A percentile compares a stretch with the other conserved stretches of the same genome.
Conservation (phyloP, 345 rosid species). For the Eucalyptus virginea region DNA sequence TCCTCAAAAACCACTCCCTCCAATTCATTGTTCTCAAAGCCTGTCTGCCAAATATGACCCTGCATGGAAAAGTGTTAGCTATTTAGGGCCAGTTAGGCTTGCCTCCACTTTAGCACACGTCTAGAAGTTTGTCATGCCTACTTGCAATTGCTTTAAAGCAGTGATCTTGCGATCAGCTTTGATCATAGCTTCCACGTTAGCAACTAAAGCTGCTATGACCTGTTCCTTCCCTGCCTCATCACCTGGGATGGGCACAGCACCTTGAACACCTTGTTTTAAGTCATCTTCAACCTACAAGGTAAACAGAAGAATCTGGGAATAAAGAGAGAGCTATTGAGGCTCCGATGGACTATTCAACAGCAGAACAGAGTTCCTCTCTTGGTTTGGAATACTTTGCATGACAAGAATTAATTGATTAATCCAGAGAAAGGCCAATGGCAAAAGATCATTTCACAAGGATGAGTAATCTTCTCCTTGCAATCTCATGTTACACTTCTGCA, state of each 20-base stretch:
- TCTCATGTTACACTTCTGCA: background rate
- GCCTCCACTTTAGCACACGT: background rate
- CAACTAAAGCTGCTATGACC: constrained; percentile 76
- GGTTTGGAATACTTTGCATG: background rate
- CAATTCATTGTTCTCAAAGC: constrained; percentile 63
- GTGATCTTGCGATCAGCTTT: constrained; percentile 91
- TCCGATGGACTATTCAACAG: background rate
- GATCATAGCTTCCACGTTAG: constrained; percentile 88
- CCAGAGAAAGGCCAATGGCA: background rate
- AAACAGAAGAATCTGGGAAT: background rate
- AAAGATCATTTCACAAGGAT: background rate
- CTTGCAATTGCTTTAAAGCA: constrained; percentile 92
- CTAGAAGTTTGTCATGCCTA: constrained; percentile 7
- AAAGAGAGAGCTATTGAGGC: background rate
- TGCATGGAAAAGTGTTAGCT: constrained; percentile 5
- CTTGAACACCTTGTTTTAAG: constrained; percentile 52
- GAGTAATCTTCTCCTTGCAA: background rate
- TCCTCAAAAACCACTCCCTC: constrained; percentile 78
- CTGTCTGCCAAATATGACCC: constrained; percentile 99
- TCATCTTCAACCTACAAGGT: constrained; percentile 61
- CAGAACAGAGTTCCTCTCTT: background rate
- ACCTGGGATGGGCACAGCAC: constrained; percentile 59
- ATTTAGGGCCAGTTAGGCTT: background rate
- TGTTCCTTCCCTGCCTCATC: constrained; percentile 68
- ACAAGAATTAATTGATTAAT: background rate